Base-by-base conservation (phyloP, 176 grass and related monocot species). In the Saccharum officinarum region DNA sequence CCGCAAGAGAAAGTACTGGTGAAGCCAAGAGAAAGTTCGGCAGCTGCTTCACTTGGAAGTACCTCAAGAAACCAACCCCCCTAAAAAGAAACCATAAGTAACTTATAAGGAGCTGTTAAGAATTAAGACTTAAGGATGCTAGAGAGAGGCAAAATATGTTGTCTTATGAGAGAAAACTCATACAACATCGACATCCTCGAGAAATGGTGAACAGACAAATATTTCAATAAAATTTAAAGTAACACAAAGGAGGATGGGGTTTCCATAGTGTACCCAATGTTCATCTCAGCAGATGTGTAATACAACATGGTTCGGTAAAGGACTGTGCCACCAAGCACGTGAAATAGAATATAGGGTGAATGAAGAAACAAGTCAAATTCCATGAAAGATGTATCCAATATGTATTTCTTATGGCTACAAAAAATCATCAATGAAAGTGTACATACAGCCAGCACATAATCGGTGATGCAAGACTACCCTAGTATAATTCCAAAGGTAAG, bases 21-120 rank as follows among this genome's bases (percentile, higher is more conserved):
- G 92, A 98, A 84, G 97, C 97, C 64, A 98, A 88, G 70, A 98
- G 91, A 94, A 96, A 98, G 87, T 96, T 98, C 8, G 97, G 93
- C 76, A 98, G 87, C 86, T 98, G 97, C 84, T 98, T 95, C 74
- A 95, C 90, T 91, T 96, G 83, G 82, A 98, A 98, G 80, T 98
- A 98, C 83, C 86, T 92, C 83, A 98, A 92, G 86, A 98, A 98
- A 86, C 96, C 96, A 85, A 95, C 93, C 50, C 91, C 88, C 91
- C 96, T 98, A 66, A 78, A 81, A 78, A 7, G 15, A 84, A 85
- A 72, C 39, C 42, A 54, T 73, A 60, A 85, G 64, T 68, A 83
- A 15, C 4, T 57, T 45, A 17, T 82, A 44, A 83, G 83, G 17
- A 60, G 6, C 26, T 13, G 28, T n/a, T n/a, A 79, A 81, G 7